Base-by-base conservation (phyloP, 768 basidiomycete species). In the Psilocybe subaeruginosa region DNA sequence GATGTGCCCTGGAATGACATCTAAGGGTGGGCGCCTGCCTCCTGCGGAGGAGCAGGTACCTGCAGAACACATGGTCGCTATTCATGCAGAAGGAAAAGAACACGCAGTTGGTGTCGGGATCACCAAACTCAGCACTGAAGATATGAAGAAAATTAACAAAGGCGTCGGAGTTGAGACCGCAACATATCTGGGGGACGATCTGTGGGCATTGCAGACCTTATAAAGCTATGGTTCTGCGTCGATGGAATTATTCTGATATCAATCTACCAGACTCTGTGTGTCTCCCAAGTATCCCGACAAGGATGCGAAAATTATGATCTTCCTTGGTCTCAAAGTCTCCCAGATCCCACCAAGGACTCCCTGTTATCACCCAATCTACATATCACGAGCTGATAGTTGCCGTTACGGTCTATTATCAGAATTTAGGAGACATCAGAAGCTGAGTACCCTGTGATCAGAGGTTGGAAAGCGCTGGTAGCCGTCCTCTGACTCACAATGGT, bases 1-100 rank as follows among this genome's bases (percentile, higher is more conserved):
- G 92, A 97, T 97, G 94, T 95, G 91, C 68, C 97, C 97, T 4
- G 97, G 97, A 19, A 79, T 99, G 57, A 97, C 97, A 29, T 99
- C 97, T 37, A 82, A 87, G 35, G 96, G 96, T 6, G 97, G 97
- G 7, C 85, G 85, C 68, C 85, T 99, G 0, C 97, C 97, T 0
- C 86, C 92, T 8, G 75, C 86, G 12, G 87, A 88, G 41, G 79
- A 78, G 16, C 87, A 83, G 3, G 76, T 98, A 39, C 83, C 87
- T 23, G 84, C 86, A 37, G 88, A 86, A n/a, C 78, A 85, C 0
- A 81, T 91, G 5, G 95, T 99, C n/a, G 93, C 92, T 2, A 88
- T 99, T 54, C 83, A 90, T 66, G 94, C 96, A n/a, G 95, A 98
- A 75, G 97, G 97, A 8, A 99, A 99, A 76, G 92, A 95, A 66